Base-by-base conservation (phyloP, 179 eudicot genomes). In the Beta macrorhiza region DNA sequence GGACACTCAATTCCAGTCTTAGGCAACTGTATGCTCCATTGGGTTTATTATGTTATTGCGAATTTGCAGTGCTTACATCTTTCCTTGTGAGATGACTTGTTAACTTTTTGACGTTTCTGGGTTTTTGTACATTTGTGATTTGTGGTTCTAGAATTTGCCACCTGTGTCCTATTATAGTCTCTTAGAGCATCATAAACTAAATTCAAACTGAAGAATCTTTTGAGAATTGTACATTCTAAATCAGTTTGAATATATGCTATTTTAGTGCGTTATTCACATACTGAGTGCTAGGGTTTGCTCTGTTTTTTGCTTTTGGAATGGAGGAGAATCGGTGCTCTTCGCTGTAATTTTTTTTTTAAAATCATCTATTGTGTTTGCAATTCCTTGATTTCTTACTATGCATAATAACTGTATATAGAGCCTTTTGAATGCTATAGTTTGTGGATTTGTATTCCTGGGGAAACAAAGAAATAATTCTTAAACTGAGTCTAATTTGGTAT, bases 401-500 rank as follows among this genome's bases (percentile, higher is more conserved):
- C 20, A 20, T 64, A 58, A 16, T 17, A 17, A 61, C 44, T 10
- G 42, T 1, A 37, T 37, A 3, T 37, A 49, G 5, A 75, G 69
- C 52, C 49, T n/a, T 58, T 15, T 76, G 20, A 25, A 10, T 65
- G 45, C 57, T 59, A 44, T 75, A 51, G 47, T 53, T 64, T 51
- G 29, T 53, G 44, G 17, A 15, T 29, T 65, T 37, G 25, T 0
- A 22, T 13, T 53, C 52, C 0, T 78, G n/a, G 5, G 14, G 7
- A 32, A 58, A 51, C 16, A 12, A 49, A 0, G 0, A 20, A 17
- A 9, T 7, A 1, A 0, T 6, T 67, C 64, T 25, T 9, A 51
- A 37, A 16, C 8, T 79, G 72, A 67, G 53, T 49, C 8, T 68
- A 64, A 80, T 80, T 44, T 45, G 14, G 51, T 81, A 13, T 78